phyloP scores from a whole-genome alignment of 2,329 filamentous ascomycete genomes.

The Beauveria pseudobassiana region DNA sequence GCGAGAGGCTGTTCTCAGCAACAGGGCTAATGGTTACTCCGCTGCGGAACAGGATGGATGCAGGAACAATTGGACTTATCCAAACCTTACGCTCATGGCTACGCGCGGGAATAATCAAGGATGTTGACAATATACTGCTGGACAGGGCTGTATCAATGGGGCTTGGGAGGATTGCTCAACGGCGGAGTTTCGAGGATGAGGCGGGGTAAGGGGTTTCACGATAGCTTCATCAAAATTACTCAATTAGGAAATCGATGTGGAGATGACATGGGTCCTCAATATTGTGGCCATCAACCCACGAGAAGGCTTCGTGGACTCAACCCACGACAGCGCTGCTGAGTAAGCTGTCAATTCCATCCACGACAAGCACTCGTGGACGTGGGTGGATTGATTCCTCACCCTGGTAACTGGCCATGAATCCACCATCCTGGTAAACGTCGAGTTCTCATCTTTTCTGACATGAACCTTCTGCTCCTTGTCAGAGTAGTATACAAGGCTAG shows the following conservation, averaged over 20 bases:
- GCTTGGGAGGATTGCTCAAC: neutral
- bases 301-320: neutral
- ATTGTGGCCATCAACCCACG: neutral
- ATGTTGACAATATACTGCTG: neutral
- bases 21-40: neutral
- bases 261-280: neutral
- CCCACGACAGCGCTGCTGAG: neutral
- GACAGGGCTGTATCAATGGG: neutral
- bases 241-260: neutral
- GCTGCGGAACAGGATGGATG: too few species aligned
- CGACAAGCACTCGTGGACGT: neutral
- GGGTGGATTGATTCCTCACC: neutral
- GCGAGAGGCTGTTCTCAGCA: conserved; percentile 10
- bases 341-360: neutral
- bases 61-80: too few species aligned
- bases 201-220: neutral
- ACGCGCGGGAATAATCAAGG: too few species aligned
- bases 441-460: too few species aligned
- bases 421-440: too few species aligned
- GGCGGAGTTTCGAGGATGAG: neutral
- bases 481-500: too few species aligned
- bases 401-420: too few species aligned
- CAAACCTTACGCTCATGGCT: too few species aligned
- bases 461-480: too few species aligned
- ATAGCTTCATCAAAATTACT: neutral